These are phyloP conservation scores for Atractiella rhizophila DNA, from an alignment of 768 basidiomycete genomes.

Conservation along the genomic window DNA sequence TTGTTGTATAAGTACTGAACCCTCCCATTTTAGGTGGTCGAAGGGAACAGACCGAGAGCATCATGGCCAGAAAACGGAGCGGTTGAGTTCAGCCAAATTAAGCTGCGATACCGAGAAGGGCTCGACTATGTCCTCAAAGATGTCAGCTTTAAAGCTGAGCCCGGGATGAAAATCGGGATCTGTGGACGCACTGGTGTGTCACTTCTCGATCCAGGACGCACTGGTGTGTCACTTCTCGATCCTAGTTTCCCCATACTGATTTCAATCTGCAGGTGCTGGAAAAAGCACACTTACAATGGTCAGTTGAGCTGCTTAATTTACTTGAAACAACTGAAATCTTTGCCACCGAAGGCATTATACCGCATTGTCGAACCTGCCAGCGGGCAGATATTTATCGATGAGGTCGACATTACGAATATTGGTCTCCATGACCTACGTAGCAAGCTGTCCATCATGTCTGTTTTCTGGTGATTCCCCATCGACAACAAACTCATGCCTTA, in stretches of 20 bases:
- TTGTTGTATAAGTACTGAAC: slow-evolving; percentile 39
- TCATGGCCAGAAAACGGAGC: slow-evolving; percentile 50
- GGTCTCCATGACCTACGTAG: slow-evolving; percentile 28
- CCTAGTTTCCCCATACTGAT: slow-evolving; percentile 35
- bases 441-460: neutral
- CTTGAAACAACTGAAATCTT: neutral
- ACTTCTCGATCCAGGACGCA: slow-evolving; percentile 33
- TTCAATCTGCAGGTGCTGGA: slow-evolving; percentile 32
- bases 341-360: neutral
- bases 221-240: slow-evolving; percentile 20
- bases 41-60: slow-evolving; percentile 25
- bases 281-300: slow-evolving; percentile 34
- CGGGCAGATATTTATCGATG: slow-evolving; percentile 23
- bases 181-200: slow-evolving; percentile 22
- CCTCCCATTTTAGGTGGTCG: slow-evolving; percentile 22
- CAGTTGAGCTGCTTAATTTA: neutral
- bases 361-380: slow-evolving; percentile 26
- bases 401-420: slow-evolving; percentile 29
- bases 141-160: slow-evolving; percentile 40
- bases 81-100: slow-evolving; percentile 48
- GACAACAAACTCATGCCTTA: too few species aligned
- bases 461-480: too few species aligned
- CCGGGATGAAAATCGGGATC: slow-evolving; percentile 72
- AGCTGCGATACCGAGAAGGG: slow-evolving; percentile 51
- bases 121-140: slow-evolving; percentile 56